Evolutionary conservation across 106 monocot species (phyloP).

Genomic region (Platanthera guangdongensis): DNA sequence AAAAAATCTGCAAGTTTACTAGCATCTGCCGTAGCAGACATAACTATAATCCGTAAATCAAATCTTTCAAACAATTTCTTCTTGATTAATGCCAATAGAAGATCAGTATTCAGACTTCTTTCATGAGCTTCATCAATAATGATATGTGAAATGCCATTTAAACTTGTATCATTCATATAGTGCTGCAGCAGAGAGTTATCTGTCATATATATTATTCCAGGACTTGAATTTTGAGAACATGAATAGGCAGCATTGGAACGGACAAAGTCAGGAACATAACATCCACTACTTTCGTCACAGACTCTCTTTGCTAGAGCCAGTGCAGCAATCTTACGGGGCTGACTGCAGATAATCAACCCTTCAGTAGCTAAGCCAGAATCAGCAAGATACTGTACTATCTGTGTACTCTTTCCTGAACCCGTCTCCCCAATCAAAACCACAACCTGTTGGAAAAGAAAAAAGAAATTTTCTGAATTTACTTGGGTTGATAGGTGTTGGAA

Average conservation of each 20-base stretch:
- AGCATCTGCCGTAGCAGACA: constrained; percentile 97
- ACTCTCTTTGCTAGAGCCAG: constrained; percentile 68
- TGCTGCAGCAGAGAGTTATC: constrained; percentile 84
- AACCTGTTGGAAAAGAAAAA: constrained; percentile 32
- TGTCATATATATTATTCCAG: constrained; percentile 66
- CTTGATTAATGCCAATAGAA: constrained; percentile 73
- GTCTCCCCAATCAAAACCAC: constrained; percentile 83
- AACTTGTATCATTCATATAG: constrained; percentile 46
- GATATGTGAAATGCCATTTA: constrained; percentile 59
- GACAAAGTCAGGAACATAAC: constrained; percentile 44
- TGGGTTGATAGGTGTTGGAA: not conserved
- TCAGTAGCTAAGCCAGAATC: constrained; percentile 51
- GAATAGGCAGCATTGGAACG: constrained; percentile 42
- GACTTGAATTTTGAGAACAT: constrained; percentile 31
- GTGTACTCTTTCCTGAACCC: constrained; percentile 97
- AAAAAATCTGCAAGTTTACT: constrained; percentile 69
- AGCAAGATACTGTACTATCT: constrained; percentile 83
- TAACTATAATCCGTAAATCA: constrained; percentile 78
- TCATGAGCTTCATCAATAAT: constrained; percentile 98
- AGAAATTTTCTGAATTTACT: not conserved
- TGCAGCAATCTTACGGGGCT: constrained; percentile 92
- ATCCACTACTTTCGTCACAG: constrained; percentile 68
- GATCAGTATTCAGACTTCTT: constrained; percentile 91
- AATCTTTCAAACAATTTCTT: constrained; percentile 48
- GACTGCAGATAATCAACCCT: constrained; percentile 83